These are phyloP conservation scores for Boletus rubescentipes DNA, from an alignment of 768 basidiomycete genomes.

Conservation along the genomic window DNA sequence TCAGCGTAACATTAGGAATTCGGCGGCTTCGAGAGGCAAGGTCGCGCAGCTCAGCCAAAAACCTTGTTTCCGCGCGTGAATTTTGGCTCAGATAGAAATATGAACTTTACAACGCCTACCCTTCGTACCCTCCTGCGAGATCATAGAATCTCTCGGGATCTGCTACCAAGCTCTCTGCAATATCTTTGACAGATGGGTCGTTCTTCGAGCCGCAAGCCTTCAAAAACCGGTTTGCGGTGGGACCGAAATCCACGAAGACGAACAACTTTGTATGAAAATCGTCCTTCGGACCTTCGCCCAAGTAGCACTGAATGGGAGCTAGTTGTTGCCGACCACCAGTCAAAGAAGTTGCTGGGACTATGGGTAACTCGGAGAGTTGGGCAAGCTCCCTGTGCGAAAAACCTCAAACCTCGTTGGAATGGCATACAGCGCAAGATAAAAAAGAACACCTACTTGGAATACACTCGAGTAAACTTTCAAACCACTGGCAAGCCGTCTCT, in stretches of 20 bases:
- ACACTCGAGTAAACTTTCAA: conserved; percentile 58
- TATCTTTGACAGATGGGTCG: conserved; percentile 80
- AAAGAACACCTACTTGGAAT: conserved; percentile 45
- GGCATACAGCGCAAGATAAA: not conserved
- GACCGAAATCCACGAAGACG: conserved; percentile 83
- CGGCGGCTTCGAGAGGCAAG: conserved; percentile 66
- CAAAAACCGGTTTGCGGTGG: conserved; percentile 75
- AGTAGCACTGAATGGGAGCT: conserved; percentile 64
- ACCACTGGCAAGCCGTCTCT: conserved; percentile 59
- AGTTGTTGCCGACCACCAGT: conserved; percentile 33
- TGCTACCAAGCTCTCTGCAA: conserved; percentile 61
- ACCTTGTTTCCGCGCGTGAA: conserved; percentile 42
- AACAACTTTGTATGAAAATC: conserved; percentile 79
- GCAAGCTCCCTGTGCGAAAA: conserved; percentile 54
- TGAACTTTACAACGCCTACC: conserved; percentile 41
- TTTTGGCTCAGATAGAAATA: not conserved
- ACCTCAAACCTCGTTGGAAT: conserved; percentile 36
- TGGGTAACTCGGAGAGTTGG: conserved; percentile 49
- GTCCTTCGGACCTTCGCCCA: conserved; percentile 48
- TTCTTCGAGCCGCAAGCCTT: conserved; percentile 79
- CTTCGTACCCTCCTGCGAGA: conserved; percentile 59
- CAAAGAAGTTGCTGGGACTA: conserved; percentile 41
- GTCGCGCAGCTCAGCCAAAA: conserved; percentile 74
- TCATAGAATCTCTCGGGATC: conserved; percentile 68
- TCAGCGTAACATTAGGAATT: conserved; percentile 45